A percentile compares a stretch with the other conserved stretches of the same genome.
These are phyloP conservation scores for Saccharomycopsis lassenensis DNA, from an alignment of 805 yeast species.

Conservation along the genomic window DNA sequence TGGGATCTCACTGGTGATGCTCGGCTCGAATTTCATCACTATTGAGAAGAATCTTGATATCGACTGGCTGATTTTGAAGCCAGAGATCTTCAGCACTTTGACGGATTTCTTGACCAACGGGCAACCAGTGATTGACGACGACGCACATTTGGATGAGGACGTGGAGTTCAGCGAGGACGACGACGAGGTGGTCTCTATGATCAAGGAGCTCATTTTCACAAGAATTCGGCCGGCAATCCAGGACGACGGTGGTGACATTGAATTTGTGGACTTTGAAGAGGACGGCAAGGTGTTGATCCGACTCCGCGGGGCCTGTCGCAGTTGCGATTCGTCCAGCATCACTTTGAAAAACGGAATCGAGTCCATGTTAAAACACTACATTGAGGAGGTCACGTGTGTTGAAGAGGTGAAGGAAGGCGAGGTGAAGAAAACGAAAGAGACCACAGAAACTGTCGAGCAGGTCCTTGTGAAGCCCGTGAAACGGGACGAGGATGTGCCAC, in stretches of 20 bases:
- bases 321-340: constrained; percentile 58
- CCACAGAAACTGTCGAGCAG: no score
- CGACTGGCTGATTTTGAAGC: constrained; percentile 52
- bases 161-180: constrained; percentile 45
- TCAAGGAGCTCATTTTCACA: constrained; percentile 58
- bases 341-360: constrained; percentile 62
- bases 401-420: constrained; percentile 37
- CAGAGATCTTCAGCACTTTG: constrained; percentile 41
- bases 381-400: constrained; percentile 55
- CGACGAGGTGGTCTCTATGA: constrained; percentile 55
- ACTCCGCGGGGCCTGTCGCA: constrained; percentile 60
- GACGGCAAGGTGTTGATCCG: constrained; percentile 48
- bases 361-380: constrained; percentile 57
- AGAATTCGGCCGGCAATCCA: constrained; percentile 65
- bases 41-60: constrained; percentile 48
- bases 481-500: no score
- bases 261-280: constrained; percentile 48
- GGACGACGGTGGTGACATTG: constrained; percentile 70
- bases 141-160: constrained; percentile 13
- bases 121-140: constrained; percentile 38
- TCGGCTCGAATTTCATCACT: constrained; percentile 78
- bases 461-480: no score
- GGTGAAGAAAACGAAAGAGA: no score
- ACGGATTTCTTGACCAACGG: constrained; percentile 29
- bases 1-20: constrained; percentile 66